A percentile compares a stretch with the other conserved stretches of the same genome.
Conservation (phyloP, 495 filamentous ascomycete genomes). For the Podospora pseudoanserina region DNA sequence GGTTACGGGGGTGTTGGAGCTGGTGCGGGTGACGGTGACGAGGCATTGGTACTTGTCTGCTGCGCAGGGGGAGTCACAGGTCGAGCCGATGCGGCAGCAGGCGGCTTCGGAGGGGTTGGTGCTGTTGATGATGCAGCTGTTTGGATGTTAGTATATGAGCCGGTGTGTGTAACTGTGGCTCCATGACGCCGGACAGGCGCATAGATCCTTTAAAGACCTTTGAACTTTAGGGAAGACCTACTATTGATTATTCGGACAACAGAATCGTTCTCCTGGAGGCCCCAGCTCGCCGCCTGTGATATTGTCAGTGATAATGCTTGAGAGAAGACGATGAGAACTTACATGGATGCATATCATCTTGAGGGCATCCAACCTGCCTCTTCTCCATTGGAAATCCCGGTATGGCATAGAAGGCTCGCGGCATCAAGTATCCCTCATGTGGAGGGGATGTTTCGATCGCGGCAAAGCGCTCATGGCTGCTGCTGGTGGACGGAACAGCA, state of each 20-base stretch:
- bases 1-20: constrained; percentile 16
- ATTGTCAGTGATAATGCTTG: neutral
- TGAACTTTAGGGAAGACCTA: neutral
- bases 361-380: neutral
- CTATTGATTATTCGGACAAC: neutral
- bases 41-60: constrained; percentile 21
- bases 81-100: constrained; percentile 40
- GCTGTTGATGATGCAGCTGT: constrained; percentile 33
- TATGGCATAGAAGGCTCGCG: neutral
- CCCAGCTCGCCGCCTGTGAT: neutral
- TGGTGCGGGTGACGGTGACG: constrained; percentile 22
- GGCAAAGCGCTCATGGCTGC: neutral
- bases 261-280: neutral
- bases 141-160: constrained; percentile 5
- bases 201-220: neutral
- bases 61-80: constrained; percentile 36
- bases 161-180: neutral
- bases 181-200: neutral
- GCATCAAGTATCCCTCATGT: neutral
- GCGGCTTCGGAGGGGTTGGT: constrained; percentile 13
- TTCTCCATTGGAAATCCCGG: constrained; percentile 1
- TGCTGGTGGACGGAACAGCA: neutral
- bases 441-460: neutral
- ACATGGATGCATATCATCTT: constrained; percentile 1
- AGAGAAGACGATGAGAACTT: neutral